These are phyloP conservation scores for Eucalyptus melliodora DNA, from an alignment of 345 rosid genomes.

Conservation along the genomic window DNA sequence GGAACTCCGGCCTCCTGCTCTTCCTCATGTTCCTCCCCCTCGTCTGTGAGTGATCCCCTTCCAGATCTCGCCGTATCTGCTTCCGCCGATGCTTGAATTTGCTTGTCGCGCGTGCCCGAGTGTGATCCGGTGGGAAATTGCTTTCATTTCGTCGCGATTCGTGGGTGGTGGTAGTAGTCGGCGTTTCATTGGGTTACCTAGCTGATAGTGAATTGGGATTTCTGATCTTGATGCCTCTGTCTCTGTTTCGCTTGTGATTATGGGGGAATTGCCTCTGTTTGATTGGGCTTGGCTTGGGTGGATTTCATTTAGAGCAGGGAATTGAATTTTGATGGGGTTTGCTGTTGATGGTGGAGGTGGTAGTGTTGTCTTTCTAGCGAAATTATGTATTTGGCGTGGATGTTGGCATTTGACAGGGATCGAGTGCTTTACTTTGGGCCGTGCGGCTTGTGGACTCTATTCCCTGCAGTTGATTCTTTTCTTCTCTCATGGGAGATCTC, in stretches of 20 bases:
- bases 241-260: neutral
- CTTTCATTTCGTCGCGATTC: neutral
- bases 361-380: neutral
- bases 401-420: neutral
- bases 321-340: neutral
- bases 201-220: neutral
- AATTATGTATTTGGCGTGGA: neutral
- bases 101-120: neutral
- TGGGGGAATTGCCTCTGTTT: neutral
- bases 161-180: neutral
- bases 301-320: neutral
- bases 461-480: neutral
- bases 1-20: constrained; percentile 61
- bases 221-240: neutral
- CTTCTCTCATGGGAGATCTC: neutral
- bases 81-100: neutral
- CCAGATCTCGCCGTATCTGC: neutral
- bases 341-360: neutral
- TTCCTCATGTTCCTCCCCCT: constrained; percentile 68
- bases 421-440: neutral
- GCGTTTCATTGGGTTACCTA: neutral
- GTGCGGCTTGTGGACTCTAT: neutral
- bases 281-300: neutral
- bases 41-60: constrained; percentile 31
- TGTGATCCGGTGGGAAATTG: neutral